Conservation (phyloP, 768 basidiomycete species). For the Leccinum subgranulosum region DNA sequence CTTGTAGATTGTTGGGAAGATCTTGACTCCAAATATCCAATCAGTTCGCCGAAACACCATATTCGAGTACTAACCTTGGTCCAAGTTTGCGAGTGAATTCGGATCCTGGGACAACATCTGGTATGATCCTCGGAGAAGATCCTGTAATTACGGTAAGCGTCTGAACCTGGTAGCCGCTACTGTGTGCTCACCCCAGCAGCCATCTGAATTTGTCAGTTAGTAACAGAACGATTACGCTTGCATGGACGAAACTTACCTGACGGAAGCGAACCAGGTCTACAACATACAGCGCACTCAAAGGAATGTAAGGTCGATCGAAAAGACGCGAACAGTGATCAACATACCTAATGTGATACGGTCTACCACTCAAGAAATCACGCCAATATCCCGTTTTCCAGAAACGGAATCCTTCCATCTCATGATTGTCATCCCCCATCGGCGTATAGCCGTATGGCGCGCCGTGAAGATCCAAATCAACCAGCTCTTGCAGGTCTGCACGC, state of each 20-base stretch:
- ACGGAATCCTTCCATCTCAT: conserved; percentile 95
- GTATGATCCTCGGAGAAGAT: conserved; percentile 87
- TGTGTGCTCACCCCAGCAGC: conserved; percentile 51
- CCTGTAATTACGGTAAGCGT: conserved; percentile 40
- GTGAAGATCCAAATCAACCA: conserved; percentile 89
- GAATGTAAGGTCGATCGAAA: conserved; percentile 7
- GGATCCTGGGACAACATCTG: conserved; percentile 94
- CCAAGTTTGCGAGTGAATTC: conserved; percentile 88
- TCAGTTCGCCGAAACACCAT: not conserved
- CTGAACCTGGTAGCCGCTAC: not conserved
- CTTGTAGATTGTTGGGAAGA: conserved; percentile 93
- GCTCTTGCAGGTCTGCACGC: conserved; percentile 89
- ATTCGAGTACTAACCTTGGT: conserved; percentile 61
- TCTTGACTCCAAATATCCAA: conserved; percentile 43
- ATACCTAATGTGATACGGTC: conserved; percentile 94
- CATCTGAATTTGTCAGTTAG: conserved; percentile 32
- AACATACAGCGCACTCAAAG: conserved; percentile 86
- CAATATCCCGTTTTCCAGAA: conserved; percentile 99
- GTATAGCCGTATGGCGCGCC: conserved; percentile 95
- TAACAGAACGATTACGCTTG: not conserved
- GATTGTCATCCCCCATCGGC: conserved; percentile 95
- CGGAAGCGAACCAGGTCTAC: conserved; percentile 95
- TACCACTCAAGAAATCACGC: conserved; percentile 80
- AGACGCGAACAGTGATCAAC: conserved; percentile 13
- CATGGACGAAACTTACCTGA: conserved; percentile 47